Evolutionary conservation across 1,139 yeast species (phyloP).

Genomic region (Eremothecium coryli): DNA sequence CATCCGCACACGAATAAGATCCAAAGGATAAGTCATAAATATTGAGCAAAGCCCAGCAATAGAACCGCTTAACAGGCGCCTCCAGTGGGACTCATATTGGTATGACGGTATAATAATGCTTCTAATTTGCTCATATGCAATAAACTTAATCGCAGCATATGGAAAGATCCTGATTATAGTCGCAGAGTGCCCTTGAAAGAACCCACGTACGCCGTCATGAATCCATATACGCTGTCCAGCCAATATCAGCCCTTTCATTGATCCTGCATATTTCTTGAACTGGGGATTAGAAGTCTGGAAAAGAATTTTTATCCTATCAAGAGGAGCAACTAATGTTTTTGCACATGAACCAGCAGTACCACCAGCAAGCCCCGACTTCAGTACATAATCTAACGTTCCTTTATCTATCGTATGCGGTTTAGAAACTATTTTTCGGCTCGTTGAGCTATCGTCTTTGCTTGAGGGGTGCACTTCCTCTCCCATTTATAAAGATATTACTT

Average conservation of each 20-base stretch:
- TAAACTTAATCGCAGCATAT: slow-evolving; percentile 93
- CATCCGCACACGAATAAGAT: slow-evolving; percentile 77
- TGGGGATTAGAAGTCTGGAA: slow-evolving; percentile 95
- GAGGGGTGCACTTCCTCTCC: too few species aligned
- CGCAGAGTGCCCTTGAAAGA: slow-evolving; percentile 93
- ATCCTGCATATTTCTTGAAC: slow-evolving; percentile 70
- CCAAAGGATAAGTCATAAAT: slow-evolving; percentile 85
- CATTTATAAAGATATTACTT: too few species aligned
- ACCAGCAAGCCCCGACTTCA: slow-evolving; percentile 85
- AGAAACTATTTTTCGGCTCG: too few species aligned
- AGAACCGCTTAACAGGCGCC: slow-evolving; percentile 84
- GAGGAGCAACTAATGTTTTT: slow-evolving; percentile 87
- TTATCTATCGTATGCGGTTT: too few species aligned
- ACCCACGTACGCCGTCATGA: slow-evolving; percentile 70
- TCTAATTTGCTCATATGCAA: slow-evolving; percentile 92
- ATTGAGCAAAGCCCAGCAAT: slow-evolving; percentile 82
- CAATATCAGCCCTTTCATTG: slow-evolving; percentile 60
- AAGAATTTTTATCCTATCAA: slow-evolving; percentile 86
- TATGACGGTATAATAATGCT: slow-evolving; percentile 67
- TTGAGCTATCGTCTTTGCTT: too few species aligned
- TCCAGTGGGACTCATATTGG: slow-evolving; percentile 63
- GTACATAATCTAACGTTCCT: slow-evolving; percentile 65
- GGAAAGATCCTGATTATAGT: slow-evolving; percentile 88
- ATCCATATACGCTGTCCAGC: slow-evolving; percentile 63
- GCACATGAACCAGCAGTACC: slow-evolving; percentile 96